Evolutionary conservation across 306 rosid genomes (phyloP).

Genomic region (Gillenia trifoliata): DNA sequence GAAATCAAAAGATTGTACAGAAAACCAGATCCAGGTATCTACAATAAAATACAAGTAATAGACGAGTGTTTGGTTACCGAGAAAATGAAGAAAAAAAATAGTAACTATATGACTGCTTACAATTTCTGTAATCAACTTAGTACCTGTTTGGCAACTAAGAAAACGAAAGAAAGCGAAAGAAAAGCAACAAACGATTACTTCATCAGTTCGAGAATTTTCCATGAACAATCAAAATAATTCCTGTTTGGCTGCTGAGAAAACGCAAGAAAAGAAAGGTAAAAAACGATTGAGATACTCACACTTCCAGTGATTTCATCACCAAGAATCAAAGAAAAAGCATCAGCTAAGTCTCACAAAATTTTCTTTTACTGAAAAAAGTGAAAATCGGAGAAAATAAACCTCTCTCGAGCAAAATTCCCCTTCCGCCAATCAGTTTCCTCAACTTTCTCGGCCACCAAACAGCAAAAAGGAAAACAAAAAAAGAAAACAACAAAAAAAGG

Average conservation of each 20-base stretch:
- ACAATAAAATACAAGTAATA: neutral
- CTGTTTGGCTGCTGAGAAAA: neutral
- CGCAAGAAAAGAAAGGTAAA: neutral
- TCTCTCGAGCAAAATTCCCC: neutral
- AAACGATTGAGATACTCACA: neutral
- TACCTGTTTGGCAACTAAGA: neutral
- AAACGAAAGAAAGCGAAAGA: neutral
- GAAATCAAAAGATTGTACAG: neutral
- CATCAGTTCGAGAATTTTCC: neutral
- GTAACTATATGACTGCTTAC: neutral
- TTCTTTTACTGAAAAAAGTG: neutral
- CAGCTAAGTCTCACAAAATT: neutral
- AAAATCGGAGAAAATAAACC: neutral
- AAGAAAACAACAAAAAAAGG: neutral
- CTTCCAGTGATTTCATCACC: neutral
- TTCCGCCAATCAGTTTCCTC: neutral
- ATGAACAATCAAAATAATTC: neutral
- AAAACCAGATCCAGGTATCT: neutral
- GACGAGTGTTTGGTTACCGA: neutral
- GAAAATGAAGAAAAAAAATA: neutral
- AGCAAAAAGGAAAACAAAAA: conserved; percentile 9
- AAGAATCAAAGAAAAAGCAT: neutral
- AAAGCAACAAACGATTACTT: too few species aligned
- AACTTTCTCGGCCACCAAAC: conserved; percentile 28
- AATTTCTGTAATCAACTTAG: neutral